Percentiles rank a stretch among this genome's conserved stretches.
Conservation (phyloP, 345 rosid species). For the Hevea brasiliensis region DNA sequence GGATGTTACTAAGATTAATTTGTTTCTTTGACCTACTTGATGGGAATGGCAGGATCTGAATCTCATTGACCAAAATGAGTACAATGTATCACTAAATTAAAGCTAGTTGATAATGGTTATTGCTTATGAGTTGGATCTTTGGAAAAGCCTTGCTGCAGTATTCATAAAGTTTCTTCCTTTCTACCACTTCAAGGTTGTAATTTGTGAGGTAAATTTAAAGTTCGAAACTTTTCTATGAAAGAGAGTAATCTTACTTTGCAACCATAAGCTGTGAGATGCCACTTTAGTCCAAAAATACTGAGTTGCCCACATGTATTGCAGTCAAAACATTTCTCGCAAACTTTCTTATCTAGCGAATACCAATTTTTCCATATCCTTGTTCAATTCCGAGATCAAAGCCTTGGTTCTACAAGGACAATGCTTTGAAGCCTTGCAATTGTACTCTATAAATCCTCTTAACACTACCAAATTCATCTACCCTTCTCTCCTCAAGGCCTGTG, state of each 20-base stretch:
- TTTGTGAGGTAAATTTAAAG: not conserved
- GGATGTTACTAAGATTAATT: too few relatives aligned
- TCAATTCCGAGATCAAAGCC: constrained; percentile 47
- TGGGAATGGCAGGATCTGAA: too few relatives aligned
- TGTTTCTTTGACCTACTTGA: too few relatives aligned
- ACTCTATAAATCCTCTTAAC: constrained; percentile 38
- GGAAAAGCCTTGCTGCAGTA: too few relatives aligned
- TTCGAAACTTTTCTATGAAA: not conserved
- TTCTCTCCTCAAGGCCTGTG: constrained; percentile 34
- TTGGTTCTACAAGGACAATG: constrained; percentile 39
- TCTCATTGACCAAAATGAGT: too few relatives aligned
- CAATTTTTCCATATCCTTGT: constrained; percentile 14
- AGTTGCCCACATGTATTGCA: constrained; percentile 29
- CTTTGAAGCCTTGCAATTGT: constrained; percentile 50
- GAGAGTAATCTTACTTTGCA: too few relatives aligned
- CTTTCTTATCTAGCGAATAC: constrained; percentile 26
- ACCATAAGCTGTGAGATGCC: not conserved
- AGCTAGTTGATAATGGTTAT: too few relatives aligned
- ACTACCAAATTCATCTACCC: constrained; percentile 57
- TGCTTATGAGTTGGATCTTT: too few relatives aligned
- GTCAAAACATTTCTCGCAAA: constrained; percentile 23
- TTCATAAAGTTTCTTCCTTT: too few relatives aligned
- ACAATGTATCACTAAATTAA: too few relatives aligned
- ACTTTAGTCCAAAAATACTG: constrained; percentile 3
- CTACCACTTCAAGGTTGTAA: too few relatives aligned